A percentile compares a stretch with the other conserved stretches of the same genome.
phyloP scores from a whole-genome alignment of 2,329 filamentous ascomycete species.

The Lasiodiplodia sp. region DNA sequence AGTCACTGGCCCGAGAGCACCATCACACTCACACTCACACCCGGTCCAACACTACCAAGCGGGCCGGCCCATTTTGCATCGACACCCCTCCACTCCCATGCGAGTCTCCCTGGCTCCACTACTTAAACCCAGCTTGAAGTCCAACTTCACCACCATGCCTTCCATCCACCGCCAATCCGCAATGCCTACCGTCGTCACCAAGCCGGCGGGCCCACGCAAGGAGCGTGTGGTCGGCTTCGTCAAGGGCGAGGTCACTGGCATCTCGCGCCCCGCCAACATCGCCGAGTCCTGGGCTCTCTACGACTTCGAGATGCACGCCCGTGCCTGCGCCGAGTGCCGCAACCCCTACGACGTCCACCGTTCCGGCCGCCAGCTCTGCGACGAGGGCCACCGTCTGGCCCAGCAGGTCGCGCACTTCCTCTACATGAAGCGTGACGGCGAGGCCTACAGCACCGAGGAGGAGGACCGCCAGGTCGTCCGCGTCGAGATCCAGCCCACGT shows the following conservation, averaged over 20 bases:
- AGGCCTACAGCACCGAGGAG: slow-evolving; percentile 39
- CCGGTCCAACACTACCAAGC: slow-evolving; percentile 12
- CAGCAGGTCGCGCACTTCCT: slow-evolving; percentile 54
- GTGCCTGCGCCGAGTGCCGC: slow-evolving; percentile 53
- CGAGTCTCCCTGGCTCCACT: slow-evolving; percentile 25
- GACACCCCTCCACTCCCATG: neutral
- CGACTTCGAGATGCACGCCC: slow-evolving; percentile 57
- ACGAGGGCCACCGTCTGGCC: slow-evolving; percentile 52
- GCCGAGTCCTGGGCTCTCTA: slow-evolving; percentile 56
- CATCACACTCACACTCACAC: neutral
- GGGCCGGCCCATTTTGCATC: slow-evolving; percentile 17
- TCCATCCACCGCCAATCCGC: slow-evolving; percentile 31
- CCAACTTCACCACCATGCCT: slow-evolving; percentile 25
- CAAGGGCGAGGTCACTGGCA: slow-evolving; percentile 46
- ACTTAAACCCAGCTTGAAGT: slow-evolving; percentile 18
- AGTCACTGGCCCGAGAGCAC: neutral
- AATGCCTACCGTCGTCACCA: slow-evolving; percentile 44
- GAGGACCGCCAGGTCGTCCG: slow-evolving; percentile 53
- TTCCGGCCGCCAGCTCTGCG: slow-evolving; percentile 51
- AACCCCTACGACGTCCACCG: slow-evolving; percentile 53
- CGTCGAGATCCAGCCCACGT: slow-evolving; percentile 51
- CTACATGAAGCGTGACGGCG: slow-evolving; percentile 35
- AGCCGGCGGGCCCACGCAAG: slow-evolving; percentile 36
- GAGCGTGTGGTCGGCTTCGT: slow-evolving; percentile 45
- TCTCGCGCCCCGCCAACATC: slow-evolving; percentile 50